Conservation (phyloP, 306 rosid genomes). For the Pterocarpus macrocarpus region DNA sequence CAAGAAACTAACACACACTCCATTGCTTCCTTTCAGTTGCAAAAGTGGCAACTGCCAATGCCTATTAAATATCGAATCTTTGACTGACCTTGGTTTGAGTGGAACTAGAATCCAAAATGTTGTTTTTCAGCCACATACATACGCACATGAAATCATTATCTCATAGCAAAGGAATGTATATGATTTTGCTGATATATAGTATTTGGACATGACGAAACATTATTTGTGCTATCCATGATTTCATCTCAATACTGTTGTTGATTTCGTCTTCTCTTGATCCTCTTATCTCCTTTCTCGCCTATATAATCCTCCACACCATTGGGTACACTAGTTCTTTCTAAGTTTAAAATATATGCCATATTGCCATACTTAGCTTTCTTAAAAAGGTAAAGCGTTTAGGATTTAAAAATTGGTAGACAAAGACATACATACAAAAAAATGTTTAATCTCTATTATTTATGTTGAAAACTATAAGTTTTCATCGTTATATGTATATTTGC, state of each 20-base stretch:
- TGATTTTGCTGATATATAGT: background rate
- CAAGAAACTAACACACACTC: slow-evolving; percentile 13
- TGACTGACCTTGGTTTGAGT: slow-evolving; percentile 6
- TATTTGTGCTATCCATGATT: background rate
- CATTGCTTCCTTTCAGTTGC: background rate
- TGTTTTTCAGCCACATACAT: slow-evolving; percentile 4
- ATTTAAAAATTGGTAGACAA: too few relatives aligned
- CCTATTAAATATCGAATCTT: slow-evolving; percentile 10
- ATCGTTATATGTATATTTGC: too few relatives aligned
- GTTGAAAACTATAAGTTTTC: too few relatives aligned
- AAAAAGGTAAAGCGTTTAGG: too few relatives aligned
- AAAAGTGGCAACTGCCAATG: slow-evolving; percentile 10
- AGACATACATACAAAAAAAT: too few relatives aligned
- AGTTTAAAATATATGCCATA: too few relatives aligned
- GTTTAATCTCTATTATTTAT: too few relatives aligned
- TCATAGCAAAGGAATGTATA: background rate
- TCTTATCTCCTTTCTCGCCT: background rate
- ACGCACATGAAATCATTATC: slow-evolving; percentile 24
- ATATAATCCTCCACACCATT: slow-evolving; percentile 3
- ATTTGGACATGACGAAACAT: background rate
- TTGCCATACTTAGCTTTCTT: too few relatives aligned
- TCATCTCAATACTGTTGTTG: background rate
- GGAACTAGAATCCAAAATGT: background rate
- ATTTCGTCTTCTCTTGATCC: background rate
- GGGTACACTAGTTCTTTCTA: background rate